Conservation (phyloP, 352 stramenopile species). For the Phytophthora chlamydospora region DNA sequence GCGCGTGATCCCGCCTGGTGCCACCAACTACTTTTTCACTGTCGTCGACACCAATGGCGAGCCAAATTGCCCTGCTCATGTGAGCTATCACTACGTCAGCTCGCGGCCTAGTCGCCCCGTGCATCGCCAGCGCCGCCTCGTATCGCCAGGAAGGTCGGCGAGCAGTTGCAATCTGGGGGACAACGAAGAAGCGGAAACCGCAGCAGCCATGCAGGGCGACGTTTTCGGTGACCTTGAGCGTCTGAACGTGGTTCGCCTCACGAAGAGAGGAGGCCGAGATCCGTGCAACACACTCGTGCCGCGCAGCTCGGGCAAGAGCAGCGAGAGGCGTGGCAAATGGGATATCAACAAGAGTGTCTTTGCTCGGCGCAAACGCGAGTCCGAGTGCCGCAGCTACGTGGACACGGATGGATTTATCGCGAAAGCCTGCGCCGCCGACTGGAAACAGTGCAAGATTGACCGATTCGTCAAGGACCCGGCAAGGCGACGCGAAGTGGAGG, state of each 20-base stretch:
- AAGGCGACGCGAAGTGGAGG: conserved; percentile 65
- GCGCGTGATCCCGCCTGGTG: conserved; percentile 65
- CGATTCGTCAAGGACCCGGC: conserved; percentile 72
- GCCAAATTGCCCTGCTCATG: conserved; percentile 20
- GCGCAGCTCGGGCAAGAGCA: conserved; percentile 52
- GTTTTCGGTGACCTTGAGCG: conserved; percentile 45
- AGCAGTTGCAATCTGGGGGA: conserved; percentile 12
- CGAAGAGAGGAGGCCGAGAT: conserved; percentile 59
- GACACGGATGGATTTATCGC: conserved; percentile 72
- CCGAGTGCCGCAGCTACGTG: conserved; percentile 60
- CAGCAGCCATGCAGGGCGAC: conserved; percentile 6
- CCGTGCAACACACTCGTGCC: conserved; percentile 77
- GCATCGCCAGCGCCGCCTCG: conserved; percentile 24
- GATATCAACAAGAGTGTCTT: conserved; percentile 88
- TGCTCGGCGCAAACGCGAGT: conserved; percentile 60
- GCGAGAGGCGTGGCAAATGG: conserved; percentile 51
- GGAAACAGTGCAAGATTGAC: conserved; percentile 78
- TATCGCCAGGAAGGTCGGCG: conserved; percentile 1
- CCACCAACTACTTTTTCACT: conserved; percentile 83
- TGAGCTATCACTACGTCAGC: conserved; percentile 55
- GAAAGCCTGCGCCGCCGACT: conserved; percentile 74
- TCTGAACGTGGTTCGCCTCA: conserved; percentile 63
- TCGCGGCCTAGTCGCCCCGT: conserved; percentile 29
- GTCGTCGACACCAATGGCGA: conserved; percentile 37
- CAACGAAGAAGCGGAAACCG: conserved; percentile 18